Evolutionary conservation across 2,329 filamentous ascomycete genomes (phyloP).

Genomic region (Aspergillus sp.): DNA sequence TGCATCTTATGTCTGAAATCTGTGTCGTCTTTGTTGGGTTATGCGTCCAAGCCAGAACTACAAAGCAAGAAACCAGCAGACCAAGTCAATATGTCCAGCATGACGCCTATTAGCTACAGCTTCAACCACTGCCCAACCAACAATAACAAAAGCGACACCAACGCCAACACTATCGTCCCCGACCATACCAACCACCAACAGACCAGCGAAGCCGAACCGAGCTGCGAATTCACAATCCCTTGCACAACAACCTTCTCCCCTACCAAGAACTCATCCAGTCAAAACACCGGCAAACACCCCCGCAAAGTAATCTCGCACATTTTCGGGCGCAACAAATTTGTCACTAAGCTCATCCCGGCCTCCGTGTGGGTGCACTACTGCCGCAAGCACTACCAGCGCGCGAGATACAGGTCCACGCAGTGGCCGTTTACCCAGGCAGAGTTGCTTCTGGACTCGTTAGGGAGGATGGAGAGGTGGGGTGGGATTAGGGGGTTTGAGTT

Average conservation of each 20-base stretch:
- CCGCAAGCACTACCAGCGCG: conserved; percentile 75
- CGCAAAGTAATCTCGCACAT: conserved; percentile 75
- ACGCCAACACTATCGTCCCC: background rate
- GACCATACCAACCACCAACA: background rate
- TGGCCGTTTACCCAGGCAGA: conserved; percentile 57
- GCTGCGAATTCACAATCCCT: conserved; percentile 11
- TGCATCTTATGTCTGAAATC: background rate
- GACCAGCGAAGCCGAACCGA: background rate
- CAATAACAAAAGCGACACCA: background rate
- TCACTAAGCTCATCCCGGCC: conserved; percentile 62
- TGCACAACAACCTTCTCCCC: conserved; percentile 4
- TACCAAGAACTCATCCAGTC: conserved; percentile 11
- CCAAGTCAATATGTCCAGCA: background rate
- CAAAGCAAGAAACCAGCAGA: background rate
- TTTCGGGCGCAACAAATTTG: conserved; percentile 75
- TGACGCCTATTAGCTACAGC: too few relatives aligned
- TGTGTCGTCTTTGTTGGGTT: too few relatives aligned
- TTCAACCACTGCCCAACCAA: background rate
- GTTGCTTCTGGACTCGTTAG: conserved; percentile 57
- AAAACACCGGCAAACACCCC: conserved; percentile 32
- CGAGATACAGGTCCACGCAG: conserved; percentile 57
- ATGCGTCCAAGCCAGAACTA: background rate
- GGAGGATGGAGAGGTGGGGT: conserved; percentile 57
- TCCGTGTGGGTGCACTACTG: conserved; percentile 70
- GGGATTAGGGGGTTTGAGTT: conserved; percentile 56